Evolutionary conservation across 345 rosid species (phyloP).

Genomic region (Eucalyptus curtisii): DNA sequence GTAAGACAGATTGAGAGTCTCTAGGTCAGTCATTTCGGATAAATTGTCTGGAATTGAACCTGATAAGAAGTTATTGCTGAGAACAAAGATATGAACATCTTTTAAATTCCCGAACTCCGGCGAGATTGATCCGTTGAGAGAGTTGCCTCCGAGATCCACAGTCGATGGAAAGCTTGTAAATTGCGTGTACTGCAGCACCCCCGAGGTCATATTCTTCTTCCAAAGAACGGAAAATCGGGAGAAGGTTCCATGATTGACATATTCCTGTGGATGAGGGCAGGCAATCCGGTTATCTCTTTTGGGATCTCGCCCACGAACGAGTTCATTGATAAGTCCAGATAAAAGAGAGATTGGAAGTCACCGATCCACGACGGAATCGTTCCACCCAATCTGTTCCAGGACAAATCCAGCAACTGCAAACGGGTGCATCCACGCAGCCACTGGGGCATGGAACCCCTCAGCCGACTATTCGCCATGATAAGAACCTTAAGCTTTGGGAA

Average conservation of each 20-base stretch:
- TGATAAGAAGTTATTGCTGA: not conserved
- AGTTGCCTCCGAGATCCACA: not conserved
- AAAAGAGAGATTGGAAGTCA: not conserved
- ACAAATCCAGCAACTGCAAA: slow-evolving; percentile 2
- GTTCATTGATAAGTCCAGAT: slow-evolving; percentile 1
- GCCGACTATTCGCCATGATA: not conserved
- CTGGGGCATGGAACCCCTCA: not conserved
- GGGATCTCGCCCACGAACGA: not conserved
- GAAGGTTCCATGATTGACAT: not conserved
- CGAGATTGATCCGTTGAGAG: not conserved
- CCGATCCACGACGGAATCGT: not conserved
- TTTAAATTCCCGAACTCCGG: not conserved
- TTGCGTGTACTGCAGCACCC: not conserved
- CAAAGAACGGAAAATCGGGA: not conserved
- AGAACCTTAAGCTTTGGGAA: not conserved
- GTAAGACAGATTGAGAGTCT: not conserved
- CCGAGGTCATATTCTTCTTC: not conserved
- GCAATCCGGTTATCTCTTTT: not conserved
- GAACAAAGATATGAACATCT: not conserved
- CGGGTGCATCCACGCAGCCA: not conserved
- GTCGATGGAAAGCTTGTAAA: not conserved
- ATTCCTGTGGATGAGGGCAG: not conserved
- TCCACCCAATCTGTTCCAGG: slow-evolving; percentile 2
- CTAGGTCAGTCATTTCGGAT: not conserved
- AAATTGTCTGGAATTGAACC: not conserved